Percentiles rank a stretch among this genome's conserved stretches.
Conservation (phyloP, 176 grass and related monocot species). For the Echinochloa phyllopogon region DNA sequence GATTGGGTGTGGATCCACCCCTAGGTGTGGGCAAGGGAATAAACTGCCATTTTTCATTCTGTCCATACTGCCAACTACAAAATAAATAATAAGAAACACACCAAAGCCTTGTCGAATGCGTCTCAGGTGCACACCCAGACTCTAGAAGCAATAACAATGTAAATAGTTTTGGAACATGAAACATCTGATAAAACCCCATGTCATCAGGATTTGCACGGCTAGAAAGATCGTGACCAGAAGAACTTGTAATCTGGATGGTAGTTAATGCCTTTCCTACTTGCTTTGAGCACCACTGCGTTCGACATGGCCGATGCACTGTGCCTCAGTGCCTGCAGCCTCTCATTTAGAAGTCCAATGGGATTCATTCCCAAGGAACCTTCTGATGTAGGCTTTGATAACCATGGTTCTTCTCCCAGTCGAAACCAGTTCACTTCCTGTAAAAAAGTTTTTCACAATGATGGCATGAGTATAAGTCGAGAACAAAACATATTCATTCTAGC, state of each 20-base stretch:
- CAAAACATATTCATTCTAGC: neutral
- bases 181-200: no score
- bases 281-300: conserved; percentile 36
- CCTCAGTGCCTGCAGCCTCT: conserved; percentile 49
- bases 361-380: neutral
- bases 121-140: no score
- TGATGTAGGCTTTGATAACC: neutral
- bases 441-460: neutral
- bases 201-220: neutral
- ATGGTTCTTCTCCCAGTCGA: neutral
- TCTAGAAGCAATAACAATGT: no score
- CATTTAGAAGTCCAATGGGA: conserved; percentile 35
- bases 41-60: no score
- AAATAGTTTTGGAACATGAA: no score
- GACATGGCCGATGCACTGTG: conserved; percentile 43
- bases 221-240: conserved; percentile 38
- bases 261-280: conserved; percentile 20
- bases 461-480: neutral
- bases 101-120: no score
- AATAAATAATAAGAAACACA: no score
- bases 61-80: no score
- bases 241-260: conserved; percentile 53
- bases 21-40: no score
- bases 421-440: conserved; percentile 55
- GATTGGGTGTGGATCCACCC: no score